Evolutionary conservation across 768 basidiomycete species (phyloP).

Genomic region (Tulasnella sp.): DNA sequence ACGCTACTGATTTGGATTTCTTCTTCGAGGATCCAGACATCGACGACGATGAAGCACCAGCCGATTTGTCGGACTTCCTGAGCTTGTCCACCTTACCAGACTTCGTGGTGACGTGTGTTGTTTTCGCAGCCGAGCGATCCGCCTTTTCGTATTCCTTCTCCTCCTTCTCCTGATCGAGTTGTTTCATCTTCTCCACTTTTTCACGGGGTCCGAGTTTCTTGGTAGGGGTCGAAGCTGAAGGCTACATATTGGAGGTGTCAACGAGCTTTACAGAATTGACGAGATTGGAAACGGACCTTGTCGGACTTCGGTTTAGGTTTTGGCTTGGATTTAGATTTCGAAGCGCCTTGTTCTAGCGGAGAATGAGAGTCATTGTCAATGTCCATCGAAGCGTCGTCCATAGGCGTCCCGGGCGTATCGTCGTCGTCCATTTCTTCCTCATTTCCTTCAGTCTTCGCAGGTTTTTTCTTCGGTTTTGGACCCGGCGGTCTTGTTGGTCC

Average conservation of each 20-base stretch:
- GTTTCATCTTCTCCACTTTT: conserved; percentile 11
- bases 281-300: background rate
- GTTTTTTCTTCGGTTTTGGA: conserved; percentile 9
- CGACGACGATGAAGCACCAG: conserved; percentile 1
- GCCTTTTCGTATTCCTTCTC: conserved; percentile 11
- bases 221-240: background rate
- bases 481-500: background rate
- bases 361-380: too few relatives aligned
- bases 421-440: background rate
- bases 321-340: conserved; percentile 13
- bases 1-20: conserved; percentile 12
- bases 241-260: background rate
- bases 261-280: background rate
- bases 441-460: background rate
- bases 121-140: background rate
- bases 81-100: background rate
- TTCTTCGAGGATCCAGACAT: background rate
- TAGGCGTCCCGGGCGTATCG: background rate
- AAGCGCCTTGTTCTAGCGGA: background rate
- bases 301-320: conserved; percentile 7
- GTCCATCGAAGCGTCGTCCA: too few relatives aligned
- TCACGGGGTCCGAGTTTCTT: background rate
- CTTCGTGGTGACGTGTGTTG: background rate
- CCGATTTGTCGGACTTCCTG: conserved; percentile 1
- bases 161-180: conserved; percentile 8